Base-by-base conservation (phyloP, 306 rosid species). In the Quillaja saponaria region DNA sequence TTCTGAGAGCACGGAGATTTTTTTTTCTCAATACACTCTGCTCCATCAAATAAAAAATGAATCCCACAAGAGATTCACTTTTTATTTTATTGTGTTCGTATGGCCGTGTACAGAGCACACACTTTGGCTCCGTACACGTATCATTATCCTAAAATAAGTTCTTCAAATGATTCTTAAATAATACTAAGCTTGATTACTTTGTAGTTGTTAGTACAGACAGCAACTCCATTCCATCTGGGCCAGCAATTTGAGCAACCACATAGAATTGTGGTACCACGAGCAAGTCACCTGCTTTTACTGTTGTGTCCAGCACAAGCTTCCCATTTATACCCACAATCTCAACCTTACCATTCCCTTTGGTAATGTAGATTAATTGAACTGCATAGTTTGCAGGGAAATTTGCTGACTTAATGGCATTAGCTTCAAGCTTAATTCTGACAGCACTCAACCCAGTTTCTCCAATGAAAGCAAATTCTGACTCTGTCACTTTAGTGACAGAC, bases 191-290 rank as follows among this genome's bases (percentile, higher is more conserved):
- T n/a, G n/a, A n/a, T n/a, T 75, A 87, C 95, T 38, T 34, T 8
- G 66, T 21, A 11, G 61, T 69, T 6, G 82, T 74, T 3, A 82
- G 59, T 0, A 78, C 34, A 18, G 92, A 76, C 55, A 64, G 63
- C 50, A 53, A 70, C 34, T 85, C 94, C 15, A 85, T 4, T 53
- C 90, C 90, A 53, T 75, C 70, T 34, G 8, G 60, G 6, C 84
- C 86, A 2, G 96, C 90, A 58, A 67, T 31, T 55, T 54, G 5
- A n/a, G 88, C 84, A 10, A 65, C 67, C 16, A 60, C 83, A 38
- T 76, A 81, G 50, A 76, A 81, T 0, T 42, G 73, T 0, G 90
- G 96, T 63, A 88, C 87, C 0, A 88, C 66, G 55, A 85, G 10
- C 74, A 85, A 66, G 14, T 83, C 69, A 37, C 86, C 94, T 33